Base-by-base conservation (phyloP, 2,329 filamentous ascomycete genomes). In the Penicillium hordei region DNA sequence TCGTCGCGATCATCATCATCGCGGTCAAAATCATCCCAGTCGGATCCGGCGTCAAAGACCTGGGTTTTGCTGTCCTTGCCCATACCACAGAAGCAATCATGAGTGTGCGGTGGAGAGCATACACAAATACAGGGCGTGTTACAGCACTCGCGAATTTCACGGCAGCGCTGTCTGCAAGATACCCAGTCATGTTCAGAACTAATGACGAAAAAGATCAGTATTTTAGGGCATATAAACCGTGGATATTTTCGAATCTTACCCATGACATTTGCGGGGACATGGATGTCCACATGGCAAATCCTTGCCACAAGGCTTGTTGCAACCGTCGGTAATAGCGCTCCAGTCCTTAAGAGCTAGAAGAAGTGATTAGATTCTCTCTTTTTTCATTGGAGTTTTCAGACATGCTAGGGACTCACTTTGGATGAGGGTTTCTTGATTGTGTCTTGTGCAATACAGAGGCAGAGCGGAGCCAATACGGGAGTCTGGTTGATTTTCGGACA, bases 361-460 rank as follows among this genome's bases (percentile, higher is more conserved):
- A 21, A 25, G 23, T 13, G 4, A 2, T 38, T 44, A 51, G 36
- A 10, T 42, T 8, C 3, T 17, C 2, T 12, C 13, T 12, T 55
- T 19, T 8, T 27, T 8, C 12, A 10, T n/a, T n/a, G 1, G 5
- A 17, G 13, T 10, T 7, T 10, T 17, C 4, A 5, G 4, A 3
- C 4, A 21, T 10, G 5, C 2, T 8, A 21, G 10, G 5, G 19
- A 60, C 66, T 58, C 57, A 79, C 77, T 67, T 49, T 76, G 72
- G 31, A 91, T 81, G 45, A 79, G 76, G 0, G 77, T 82, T 29
- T 77, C 79, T 1, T 70, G 76, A 0, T 74, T 68, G 68, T 93
- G 90, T 0, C 81, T 83, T 6, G 75, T 67, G 67, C 90, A 94
- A 6, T 79, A 79, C 15, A 93, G 70, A 1, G 88, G 88, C 0